phyloP scores from a whole-genome alignment of 768 basidiomycete species.

The Paxillus rubicundulus region DNA sequence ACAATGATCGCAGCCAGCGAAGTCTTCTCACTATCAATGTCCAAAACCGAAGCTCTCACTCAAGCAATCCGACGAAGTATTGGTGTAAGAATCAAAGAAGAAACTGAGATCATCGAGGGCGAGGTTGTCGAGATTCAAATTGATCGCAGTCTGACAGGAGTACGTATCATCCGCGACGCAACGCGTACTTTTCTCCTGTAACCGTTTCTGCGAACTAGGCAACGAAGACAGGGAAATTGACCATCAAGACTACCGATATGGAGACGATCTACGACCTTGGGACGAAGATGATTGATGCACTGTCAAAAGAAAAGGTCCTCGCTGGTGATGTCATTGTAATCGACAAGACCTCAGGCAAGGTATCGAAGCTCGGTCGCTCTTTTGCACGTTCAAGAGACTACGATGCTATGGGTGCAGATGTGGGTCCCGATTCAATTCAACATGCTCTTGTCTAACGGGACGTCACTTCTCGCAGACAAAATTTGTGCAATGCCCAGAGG shows the following conservation, averaged over 20 bases:
- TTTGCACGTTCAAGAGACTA: slow-evolving; percentile 98
- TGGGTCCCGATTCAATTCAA: slow-evolving; percentile 39
- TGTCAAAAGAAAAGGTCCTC: slow-evolving; percentile 95
- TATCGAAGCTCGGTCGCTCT: slow-evolving; percentile 93
- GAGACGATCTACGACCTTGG: slow-evolving; percentile 99
- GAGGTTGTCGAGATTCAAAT: slow-evolving; percentile 99
- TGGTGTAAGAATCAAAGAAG: slow-evolving; percentile 96
- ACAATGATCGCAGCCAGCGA: slow-evolving; percentile 98
- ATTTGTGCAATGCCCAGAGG: slow-evolving; percentile 97
- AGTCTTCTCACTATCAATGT: slow-evolving; percentile 97
- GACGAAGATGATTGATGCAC: slow-evolving; percentile 97
- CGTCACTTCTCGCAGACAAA: slow-evolving; percentile 64
- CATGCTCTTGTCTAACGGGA: not conserved
- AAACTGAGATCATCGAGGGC: slow-evolving; percentile 95
- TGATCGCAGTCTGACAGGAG: slow-evolving; percentile 93
- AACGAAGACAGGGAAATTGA: slow-evolving; percentile 95
- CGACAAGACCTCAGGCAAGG: slow-evolving; percentile 96
- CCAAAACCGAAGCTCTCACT: slow-evolving; percentile 96
- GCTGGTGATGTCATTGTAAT: slow-evolving; percentile 95
- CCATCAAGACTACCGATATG: slow-evolving; percentile 99
- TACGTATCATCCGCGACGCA: slow-evolving; percentile 34
- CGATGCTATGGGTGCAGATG: slow-evolving; percentile 99
- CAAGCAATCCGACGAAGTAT: slow-evolving; percentile 96
- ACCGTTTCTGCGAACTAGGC: slow-evolving; percentile 51
- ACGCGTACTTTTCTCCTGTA: not conserved